Percentiles rank a stretch among this genome's conserved stretches.
Evolutionary conservation across 257 asterid genomes (phyloP).

Genomic region (Przewalskia tangutica): DNA sequence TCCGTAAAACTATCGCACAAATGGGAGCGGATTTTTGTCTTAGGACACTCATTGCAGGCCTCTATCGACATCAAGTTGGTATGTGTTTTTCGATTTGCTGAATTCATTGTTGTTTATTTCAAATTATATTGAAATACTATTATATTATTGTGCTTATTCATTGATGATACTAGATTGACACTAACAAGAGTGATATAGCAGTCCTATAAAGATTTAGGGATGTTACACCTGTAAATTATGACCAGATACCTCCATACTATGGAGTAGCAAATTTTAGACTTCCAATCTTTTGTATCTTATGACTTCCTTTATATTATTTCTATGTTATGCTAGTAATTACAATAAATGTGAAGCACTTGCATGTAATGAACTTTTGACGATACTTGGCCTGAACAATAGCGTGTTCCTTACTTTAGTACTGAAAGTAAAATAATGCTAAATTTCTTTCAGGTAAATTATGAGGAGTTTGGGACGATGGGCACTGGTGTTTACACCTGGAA

Average conservation of each 20-base stretch:
- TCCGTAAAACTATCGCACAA: too few relatives aligned
- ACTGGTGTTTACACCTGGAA: conserved; percentile 26
- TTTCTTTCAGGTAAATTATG: conserved; percentile 23
- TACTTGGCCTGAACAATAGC: background rate
- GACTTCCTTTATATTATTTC: background rate
- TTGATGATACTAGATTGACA: too few relatives aligned
- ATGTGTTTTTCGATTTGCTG: too few relatives aligned
- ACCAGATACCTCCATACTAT: background rate
- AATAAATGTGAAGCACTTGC: background rate
- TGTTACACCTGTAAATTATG: background rate
- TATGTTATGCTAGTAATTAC: background rate
- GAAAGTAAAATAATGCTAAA: background rate
- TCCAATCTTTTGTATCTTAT: background rate
- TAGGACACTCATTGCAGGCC: too few relatives aligned
- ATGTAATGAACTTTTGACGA: background rate
- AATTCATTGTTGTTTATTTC: too few relatives aligned
- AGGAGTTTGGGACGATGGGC: conserved; percentile 37
- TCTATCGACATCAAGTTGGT: too few relatives aligned
- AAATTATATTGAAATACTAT: too few relatives aligned
- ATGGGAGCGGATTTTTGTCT: too few relatives aligned
- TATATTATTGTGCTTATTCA: too few relatives aligned
- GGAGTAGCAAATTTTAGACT: background rate
- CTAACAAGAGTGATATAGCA: too few relatives aligned
- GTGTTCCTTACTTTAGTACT: background rate
- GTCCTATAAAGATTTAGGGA: background rate